Percentiles rank a stretch among this genome's conserved stretches.
These are phyloP conservation scores for Colletotrichum liriopes DNA, from an alignment of 2,329 filamentous ascomycete species.

Conservation along the genomic window DNA sequence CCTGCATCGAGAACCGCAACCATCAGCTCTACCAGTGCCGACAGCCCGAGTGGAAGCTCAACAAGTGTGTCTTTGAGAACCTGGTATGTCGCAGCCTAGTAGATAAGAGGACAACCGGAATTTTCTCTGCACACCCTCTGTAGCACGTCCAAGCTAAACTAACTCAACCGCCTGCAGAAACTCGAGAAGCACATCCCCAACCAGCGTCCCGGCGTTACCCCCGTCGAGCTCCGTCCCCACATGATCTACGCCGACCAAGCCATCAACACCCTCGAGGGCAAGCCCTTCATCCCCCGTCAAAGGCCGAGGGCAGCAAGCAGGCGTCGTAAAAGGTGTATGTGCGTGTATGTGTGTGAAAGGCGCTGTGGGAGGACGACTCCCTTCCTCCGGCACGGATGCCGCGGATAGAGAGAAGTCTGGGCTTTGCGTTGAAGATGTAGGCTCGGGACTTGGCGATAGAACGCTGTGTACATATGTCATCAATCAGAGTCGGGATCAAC, in stretches of 20 bases:
- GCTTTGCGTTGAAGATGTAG: slow-evolving; percentile 39
- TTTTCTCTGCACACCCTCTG: not conserved
- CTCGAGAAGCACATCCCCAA: slow-evolving; percentile 87
- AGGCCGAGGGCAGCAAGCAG: slow-evolving; percentile 44
- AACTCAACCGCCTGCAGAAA: slow-evolving; percentile 66
- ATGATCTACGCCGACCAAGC: slow-evolving; percentile 74
- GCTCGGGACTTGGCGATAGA: slow-evolving; percentile 39
- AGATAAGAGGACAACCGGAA: not conserved
- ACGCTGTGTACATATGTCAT: slow-evolving; percentile 46
- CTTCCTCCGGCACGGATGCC: slow-evolving; percentile 1
- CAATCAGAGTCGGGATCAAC: slow-evolving; percentile 41
- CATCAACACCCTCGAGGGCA: slow-evolving; percentile 59
- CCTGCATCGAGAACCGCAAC: slow-evolving; percentile 97
- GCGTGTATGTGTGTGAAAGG: not conserved
- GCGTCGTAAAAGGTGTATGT: slow-evolving; percentile 27
- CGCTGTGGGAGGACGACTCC: not conserved
- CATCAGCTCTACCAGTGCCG: slow-evolving; percentile 98
- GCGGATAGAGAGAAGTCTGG: not conserved
- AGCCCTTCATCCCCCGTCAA: slow-evolving; percentile 56
- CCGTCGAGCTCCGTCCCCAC: slow-evolving; percentile 80
- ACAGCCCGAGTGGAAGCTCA: slow-evolving; percentile 88
- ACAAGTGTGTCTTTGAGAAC: slow-evolving; percentile 96
- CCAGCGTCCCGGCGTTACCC: slow-evolving; percentile 77
- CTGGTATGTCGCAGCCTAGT: slow-evolving; percentile 74
- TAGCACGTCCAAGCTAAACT: not conserved